These are phyloP conservation scores for Waitea zeae DNA, from an alignment of 1,284 basidiomycete genomes.

Conservation along the genomic window DNA sequence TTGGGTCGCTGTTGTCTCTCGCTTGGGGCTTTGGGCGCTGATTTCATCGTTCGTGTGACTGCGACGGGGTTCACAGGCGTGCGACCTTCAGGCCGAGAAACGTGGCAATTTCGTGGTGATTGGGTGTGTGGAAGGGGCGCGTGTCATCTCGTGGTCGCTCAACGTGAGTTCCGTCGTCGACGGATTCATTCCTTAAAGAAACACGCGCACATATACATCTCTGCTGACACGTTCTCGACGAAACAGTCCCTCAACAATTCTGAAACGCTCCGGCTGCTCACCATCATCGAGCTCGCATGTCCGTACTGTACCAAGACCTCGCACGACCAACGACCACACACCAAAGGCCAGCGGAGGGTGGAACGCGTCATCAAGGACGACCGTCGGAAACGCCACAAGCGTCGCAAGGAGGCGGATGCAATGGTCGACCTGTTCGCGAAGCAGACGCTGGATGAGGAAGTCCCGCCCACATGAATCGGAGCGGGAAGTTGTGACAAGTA, in stretches of 20 bases:
- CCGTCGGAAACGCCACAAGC: conserved; percentile 54
- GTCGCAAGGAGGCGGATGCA: conserved; percentile 64
- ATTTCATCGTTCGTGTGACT: not conserved
- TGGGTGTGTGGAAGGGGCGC: conserved; percentile 49
- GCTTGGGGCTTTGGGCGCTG: not conserved
- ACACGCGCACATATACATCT: conserved; percentile 2
- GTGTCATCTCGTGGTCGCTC: conserved; percentile 69
- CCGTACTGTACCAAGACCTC: conserved; percentile 52
- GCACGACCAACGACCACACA: conserved; percentile 40
- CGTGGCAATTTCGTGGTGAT: conserved; percentile 72
- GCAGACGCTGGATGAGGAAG: conserved; percentile 29
- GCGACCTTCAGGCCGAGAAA: conserved; percentile 65
- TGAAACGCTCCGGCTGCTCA: conserved; percentile 59
- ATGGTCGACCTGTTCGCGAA: conserved; percentile 61
- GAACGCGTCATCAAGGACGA: conserved; percentile 67
- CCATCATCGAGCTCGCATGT: conserved; percentile 67
- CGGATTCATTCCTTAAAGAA: conserved; percentile 1
- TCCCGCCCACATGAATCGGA: too few species aligned
- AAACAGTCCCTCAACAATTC: conserved; percentile 58
- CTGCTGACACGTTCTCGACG: too few species aligned
- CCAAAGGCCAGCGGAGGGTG: conserved; percentile 46
- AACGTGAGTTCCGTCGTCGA: too few species aligned
- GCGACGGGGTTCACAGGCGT: conserved; percentile 21
- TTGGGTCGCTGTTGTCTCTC: conserved; percentile 1
- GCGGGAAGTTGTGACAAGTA: conserved; percentile 2